Percentiles rank a stretch among this genome's conserved stretches.
phyloP scores from a whole-genome alignment of 805 yeast genomes.

The Pichia phayaonensis region DNA sequence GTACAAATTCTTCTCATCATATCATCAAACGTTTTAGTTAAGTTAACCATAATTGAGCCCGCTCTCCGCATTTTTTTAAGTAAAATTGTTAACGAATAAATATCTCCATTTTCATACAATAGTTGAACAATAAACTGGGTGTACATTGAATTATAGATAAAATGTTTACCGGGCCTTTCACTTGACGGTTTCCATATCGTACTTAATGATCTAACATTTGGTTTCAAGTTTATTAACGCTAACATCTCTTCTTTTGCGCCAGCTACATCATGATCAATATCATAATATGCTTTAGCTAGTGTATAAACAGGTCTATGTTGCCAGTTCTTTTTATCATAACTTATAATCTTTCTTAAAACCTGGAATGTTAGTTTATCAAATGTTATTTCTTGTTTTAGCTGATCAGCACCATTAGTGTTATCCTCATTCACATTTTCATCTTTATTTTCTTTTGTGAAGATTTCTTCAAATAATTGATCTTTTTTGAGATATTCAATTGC shows the following conservation, averaged over 20 bases:
- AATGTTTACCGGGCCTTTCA: constrained; percentile 92
- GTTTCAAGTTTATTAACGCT: constrained; percentile 53
- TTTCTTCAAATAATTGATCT: constrained; percentile 28
- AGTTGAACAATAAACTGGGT: constrained; percentile 55
- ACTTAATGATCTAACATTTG: constrained; percentile 62
- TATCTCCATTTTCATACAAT: constrained; percentile 45
- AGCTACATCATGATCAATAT: constrained; percentile 43
- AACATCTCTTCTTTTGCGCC: constrained; percentile 61
- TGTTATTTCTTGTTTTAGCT: background rate
- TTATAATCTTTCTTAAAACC: constrained; percentile 39
- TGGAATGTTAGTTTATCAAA: constrained; percentile 31
- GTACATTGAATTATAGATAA: constrained; percentile 66
- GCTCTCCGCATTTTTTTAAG: constrained; percentile 71
- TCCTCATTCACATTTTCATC: background rate
- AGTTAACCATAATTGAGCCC: constrained; percentile 66
- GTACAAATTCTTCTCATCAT: constrained; percentile 45
- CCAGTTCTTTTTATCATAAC: constrained; percentile 79
- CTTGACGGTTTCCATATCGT: constrained; percentile 90
- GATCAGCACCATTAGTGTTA: background rate
- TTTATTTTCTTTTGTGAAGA: background rate
- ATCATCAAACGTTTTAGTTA: constrained; percentile 59
- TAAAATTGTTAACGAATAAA: constrained; percentile 50
- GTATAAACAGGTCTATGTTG: constrained; percentile 79
- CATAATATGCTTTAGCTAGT: constrained; percentile 53
- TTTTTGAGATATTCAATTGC: constrained; percentile 35